These are phyloP conservation scores for Diaporthe sp. DNA, from an alignment of 2,329 filamentous ascomycete genomes.

Conservation along the genomic window DNA sequence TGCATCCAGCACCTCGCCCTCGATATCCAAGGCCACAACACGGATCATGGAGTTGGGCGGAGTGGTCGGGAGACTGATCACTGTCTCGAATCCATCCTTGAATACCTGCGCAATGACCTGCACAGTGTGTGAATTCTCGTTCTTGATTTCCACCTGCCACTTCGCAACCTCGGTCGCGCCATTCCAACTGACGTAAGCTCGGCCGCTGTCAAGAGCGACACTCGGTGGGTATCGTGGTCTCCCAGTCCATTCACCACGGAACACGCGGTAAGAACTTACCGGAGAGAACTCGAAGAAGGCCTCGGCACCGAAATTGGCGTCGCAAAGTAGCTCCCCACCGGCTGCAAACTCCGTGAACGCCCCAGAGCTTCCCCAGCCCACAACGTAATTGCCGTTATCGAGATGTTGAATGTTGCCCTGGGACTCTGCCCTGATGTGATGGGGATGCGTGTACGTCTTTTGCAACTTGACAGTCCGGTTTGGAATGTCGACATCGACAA, in stretches of 20 bases:
- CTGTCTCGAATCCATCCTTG: constrained; percentile 40
- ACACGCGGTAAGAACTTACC: constrained; percentile 42
- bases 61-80: constrained; percentile 36
- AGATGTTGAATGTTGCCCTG: constrained; percentile 66
- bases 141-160: constrained; percentile 40
- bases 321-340: constrained; percentile 40
- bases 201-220: constrained; percentile 32
- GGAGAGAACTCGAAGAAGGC: constrained; percentile 37
- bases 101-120: constrained; percentile 33
- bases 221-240: constrained; percentile 35
- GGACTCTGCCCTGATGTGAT: constrained; percentile 36
- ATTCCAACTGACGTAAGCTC: constrained; percentile 41
- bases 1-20: constrained; percentile 31
- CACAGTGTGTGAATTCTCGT: constrained; percentile 20
- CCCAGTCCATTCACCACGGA: constrained; percentile 39
- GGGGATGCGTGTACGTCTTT: constrained; percentile 48
- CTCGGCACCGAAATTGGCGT: constrained; percentile 40
- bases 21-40: constrained; percentile 28
- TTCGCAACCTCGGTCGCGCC: constrained; percentile 40
- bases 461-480: constrained; percentile 47
- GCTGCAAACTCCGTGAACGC: constrained; percentile 38
- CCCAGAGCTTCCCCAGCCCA: constrained; percentile 60
- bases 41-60: constrained; percentile 30
- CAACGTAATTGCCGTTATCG: constrained; percentile 64
- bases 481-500: constrained; percentile 45